Evolutionary conservation across 345 rosid species (phyloP), one percentile per base, ranked within the genome.

Genomic region (Ceriops decandra): DNA sequence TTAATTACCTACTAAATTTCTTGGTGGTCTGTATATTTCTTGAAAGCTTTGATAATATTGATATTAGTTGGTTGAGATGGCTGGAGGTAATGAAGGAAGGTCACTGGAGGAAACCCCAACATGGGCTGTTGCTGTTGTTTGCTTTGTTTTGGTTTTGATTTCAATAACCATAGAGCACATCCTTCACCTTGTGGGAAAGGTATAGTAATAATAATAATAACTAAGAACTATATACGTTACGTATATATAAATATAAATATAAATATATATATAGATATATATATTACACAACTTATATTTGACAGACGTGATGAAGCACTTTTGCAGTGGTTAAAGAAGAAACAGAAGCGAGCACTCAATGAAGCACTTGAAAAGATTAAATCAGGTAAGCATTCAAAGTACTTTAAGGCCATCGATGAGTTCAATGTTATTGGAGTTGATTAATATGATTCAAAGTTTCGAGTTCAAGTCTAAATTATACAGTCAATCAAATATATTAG

Each of bases 81-180:
- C 90, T 4, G 84, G 68, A 53, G 77, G 60, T 16, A 52, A 77
- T 9, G 82, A 65, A 9, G 86, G 85, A 51, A 77, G 88, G 54
- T 72, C 92, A 16, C 70, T 87, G 78, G 88, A 87, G 76, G 47
- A 79, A 52, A 87, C 92, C 8, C 88, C 92, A 13, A 87, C 92
- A 2, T 87, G 92, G 92, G 92, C 92, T 0, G 92, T 87, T 11
- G 92, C 92, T 5, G 76, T 61, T 6, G 89, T 87, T 53, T 87
- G 92, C 70, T 84, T 84, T 59, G 74, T 81, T 52, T 69, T 87
- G 68, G 80, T 87, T 62, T 67, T 77, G 47, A 70, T 85, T 57
- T 87, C 89, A 4, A 77, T 87, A 24, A 51, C 74, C 71, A 87
- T 87, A 57, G 92, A 87, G 31, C 68, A 70, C 69, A 72, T 74